Base-by-base conservation (phyloP, 2,329 filamentous ascomycete genomes). In the Ophiostoma perfectum region DNA sequence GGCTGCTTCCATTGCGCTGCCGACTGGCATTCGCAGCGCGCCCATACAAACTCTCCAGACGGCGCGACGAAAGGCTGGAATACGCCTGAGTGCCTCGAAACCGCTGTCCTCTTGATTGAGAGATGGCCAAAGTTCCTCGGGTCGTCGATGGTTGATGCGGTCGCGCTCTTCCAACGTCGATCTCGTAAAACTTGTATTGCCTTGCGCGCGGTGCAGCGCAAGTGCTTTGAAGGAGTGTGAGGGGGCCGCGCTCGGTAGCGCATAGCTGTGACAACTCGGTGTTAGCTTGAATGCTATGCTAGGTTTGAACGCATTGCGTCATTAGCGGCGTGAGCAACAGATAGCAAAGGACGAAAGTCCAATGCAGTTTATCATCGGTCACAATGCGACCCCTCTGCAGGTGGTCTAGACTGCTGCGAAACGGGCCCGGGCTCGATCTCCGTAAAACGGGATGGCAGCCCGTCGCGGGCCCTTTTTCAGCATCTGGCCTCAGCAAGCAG, bases 51-150 rank as follows among this genome's bases (percentile, higher is more conserved):
- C 27, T 47, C 42, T 49, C 14, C 64, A 27, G 3, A 7, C 36
- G 64, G 64, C 45, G 47, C 47, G 14, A 55, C 64, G 38, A 52
- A 52, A 12, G 64, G 64, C 64, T 66, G 64, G 47, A 66, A 66
- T 41, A 55, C 7, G 47, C 64, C 47, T 11, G 36, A 49, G 45
- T 5, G 36, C 38, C 64, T 42, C 65, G 65, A 60, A 18, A 36
- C 12, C 9, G 65, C 9, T 41, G 65, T 45, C 55, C 55, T 60
- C 65, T 38, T 60, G 8, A 27, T 12, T 39, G 39, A 44, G 52
- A 16, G 52, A 60, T 49, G 64, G 47, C 47, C 27, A n/a, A 49
- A 42, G 45, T 39, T 39, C 36, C 16, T 42, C 8, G 64, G 64
- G 12, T 41, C 27, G 62, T 9, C 47, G 7, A 11, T n/a, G 16